Base-by-base conservation (phyloP, 2,329 filamentous ascomycete species). In the Fonsecaea multimorphosa region DNA sequence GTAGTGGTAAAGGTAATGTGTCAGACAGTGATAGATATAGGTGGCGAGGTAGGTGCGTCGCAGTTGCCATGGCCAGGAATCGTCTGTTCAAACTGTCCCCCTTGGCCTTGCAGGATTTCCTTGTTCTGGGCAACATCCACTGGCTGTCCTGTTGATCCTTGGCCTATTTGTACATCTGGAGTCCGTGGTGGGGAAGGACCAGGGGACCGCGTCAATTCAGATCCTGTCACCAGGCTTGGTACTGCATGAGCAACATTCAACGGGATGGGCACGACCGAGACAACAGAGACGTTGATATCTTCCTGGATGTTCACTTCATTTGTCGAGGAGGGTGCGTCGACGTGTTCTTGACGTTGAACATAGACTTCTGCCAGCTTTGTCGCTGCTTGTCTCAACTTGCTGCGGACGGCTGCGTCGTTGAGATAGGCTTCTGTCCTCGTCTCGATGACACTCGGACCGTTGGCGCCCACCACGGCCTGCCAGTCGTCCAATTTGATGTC, bases 401-500 rank as follows among this genome's bases (percentile, higher is more conserved):
- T 27, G 16, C 34, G 52, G 14, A 71, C 64, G 49, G 62, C 58
- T 16, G 67, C 55, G 49, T 63, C 56, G 24, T 65, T n/a, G 14
- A 71, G 61, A 52, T 71, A 71, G 2, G 40, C 49, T 55, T 64
- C 46, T 12, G 69, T 71, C 58, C 65, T 61, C 16, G 38, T 19
- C 54, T 68, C 69, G 27, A 71, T 64, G 49, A 65, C 54, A 22
- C 57, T 64, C 3, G 60, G 31, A 5, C 64, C 60, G 14, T 65
- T 31, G 8, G 31, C 44, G 22, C 56, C 59, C 22, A 34, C 55
- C 27, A 58, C 63, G 22, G 68, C 65, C 31, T 59, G 61, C 68
- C 68, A 71, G 31, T 71, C 62, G 52, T 71, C 69, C 8, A 71
- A 62, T 34, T 63, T 61, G 57, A 71, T 65, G 38, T 62, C 36